A percentile compares a stretch with the other conserved stretches of the same genome.
These are phyloP conservation scores for Monosporascus sp. DNA, from an alignment of 2,329 filamentous ascomycete species.

Conservation along the genomic window DNA sequence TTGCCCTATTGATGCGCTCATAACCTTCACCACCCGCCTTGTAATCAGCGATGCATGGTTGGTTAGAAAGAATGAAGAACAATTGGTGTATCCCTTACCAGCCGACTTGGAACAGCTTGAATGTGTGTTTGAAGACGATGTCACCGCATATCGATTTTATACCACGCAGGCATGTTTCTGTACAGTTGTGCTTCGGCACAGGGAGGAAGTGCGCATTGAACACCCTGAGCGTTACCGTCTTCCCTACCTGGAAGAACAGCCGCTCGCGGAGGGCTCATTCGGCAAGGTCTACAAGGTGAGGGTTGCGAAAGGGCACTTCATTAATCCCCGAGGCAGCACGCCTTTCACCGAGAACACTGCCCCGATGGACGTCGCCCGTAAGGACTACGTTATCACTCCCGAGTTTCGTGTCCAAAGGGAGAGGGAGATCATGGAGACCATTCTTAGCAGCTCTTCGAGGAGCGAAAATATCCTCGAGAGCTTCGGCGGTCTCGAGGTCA, in stretches of 20 bases:
- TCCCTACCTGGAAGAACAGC: conserved; percentile 30
- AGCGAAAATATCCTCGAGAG: conserved; percentile 32
- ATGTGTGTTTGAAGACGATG: conserved; percentile 15
- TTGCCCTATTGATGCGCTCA: conserved; percentile 17
- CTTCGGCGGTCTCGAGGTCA: conserved; percentile 29
- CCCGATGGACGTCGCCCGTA: conserved; percentile 27
- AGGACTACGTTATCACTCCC: conserved; percentile 29
- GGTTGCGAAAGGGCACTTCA: conserved; percentile 31
- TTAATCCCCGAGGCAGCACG: conserved; percentile 2
- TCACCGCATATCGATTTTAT: conserved; percentile 24
- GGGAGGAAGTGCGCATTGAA: conserved; percentile 21
- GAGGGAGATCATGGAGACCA: conserved; percentile 28
- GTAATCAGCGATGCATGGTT: conserved; percentile 8
- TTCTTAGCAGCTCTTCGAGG: conserved; percentile 25
- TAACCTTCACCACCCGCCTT: conserved; percentile 13
- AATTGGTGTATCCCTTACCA: conserved; percentile 11
- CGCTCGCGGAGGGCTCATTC: conserved; percentile 26
- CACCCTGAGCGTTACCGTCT: conserved; percentile 18
- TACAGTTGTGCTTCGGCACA: conserved; percentile 23
- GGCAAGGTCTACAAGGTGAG: conserved; percentile 25
- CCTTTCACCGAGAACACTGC: conserved; percentile 12
- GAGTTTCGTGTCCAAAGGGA: conserved; percentile 22
- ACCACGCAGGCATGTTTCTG: conserved; percentile 28
- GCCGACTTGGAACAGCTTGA: conserved; percentile 11
- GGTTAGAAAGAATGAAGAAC: not conserved